These are phyloP conservation scores for Phialophora expanda DNA, from an alignment of 2,329 filamentous ascomycete species.

Conservation along the genomic window DNA sequence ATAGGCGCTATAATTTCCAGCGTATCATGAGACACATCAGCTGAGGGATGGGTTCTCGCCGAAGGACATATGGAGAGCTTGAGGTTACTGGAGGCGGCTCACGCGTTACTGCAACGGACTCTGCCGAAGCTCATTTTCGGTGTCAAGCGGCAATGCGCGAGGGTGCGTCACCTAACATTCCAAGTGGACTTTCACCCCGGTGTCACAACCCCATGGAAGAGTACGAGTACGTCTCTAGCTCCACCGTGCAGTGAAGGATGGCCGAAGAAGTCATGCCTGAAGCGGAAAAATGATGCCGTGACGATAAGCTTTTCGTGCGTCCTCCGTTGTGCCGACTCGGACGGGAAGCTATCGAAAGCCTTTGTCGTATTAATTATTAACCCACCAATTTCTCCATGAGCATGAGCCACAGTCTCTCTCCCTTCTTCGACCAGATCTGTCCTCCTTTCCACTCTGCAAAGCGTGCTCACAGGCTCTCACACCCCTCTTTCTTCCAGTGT, in stretches of 20 bases:
- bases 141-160: background rate
- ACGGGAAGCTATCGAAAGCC: conserved; percentile 6
- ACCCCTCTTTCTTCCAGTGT: background rate
- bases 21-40: conserved; percentile 27
- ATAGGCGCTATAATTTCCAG: background rate
- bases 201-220: background rate
- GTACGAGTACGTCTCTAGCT: background rate
- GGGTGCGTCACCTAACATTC: background rate
- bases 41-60: conserved; percentile 12
- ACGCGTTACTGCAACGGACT: background rate
- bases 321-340: conserved; percentile 2
- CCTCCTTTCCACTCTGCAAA: background rate
- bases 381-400: background rate
- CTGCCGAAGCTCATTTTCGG: background rate
- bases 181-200: background rate
- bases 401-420: background rate
- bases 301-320: background rate
- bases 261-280: conserved; percentile 1
- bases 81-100: background rate
- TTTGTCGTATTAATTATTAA: background rate
- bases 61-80: background rate
- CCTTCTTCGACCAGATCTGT: background rate
- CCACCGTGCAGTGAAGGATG: background rate
- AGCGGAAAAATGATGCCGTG: conserved; percentile 13
- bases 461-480: background rate